Conservation (phyloP, 805 yeast genomes). For the Suhomyces vadensis region DNA sequence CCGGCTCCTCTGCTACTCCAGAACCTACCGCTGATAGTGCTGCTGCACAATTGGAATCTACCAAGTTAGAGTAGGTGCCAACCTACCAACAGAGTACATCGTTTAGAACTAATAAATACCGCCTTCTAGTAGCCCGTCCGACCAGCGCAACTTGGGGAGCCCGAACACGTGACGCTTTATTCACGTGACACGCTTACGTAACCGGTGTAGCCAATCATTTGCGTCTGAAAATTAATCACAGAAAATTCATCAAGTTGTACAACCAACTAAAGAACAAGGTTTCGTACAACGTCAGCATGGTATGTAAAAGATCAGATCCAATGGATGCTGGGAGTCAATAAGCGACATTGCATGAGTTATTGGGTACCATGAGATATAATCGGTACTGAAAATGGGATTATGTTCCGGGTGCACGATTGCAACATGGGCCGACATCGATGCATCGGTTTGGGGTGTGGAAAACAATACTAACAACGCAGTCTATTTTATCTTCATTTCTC, state of each 20-base stretch:
- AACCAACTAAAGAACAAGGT: background rate
- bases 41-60: conserved; percentile 10
- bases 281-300: background rate
- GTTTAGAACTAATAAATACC: background rate
- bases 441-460: too few relatives aligned
- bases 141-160: too few relatives aligned
- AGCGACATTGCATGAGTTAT: too few relatives aligned
- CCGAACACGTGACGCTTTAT: too few relatives aligned
- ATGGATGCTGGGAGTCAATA: too few relatives aligned
- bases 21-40: conserved; percentile 10
- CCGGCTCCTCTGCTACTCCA: conserved; percentile 19
- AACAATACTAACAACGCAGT: conserved; percentile 24
- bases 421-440: too few relatives aligned
- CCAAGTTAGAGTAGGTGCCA: conserved; percentile 14
- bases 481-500: conserved; percentile 26
- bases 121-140: too few relatives aligned
- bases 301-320: background rate
- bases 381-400: too few relatives aligned
- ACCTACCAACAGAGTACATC: too few relatives aligned
- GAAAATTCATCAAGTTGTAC: conserved; percentile 5
- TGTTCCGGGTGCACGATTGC: too few relatives aligned
- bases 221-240: conserved; percentile 8
- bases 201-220: conserved; percentile 7
- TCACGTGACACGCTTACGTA: background rate
- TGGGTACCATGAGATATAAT: too few relatives aligned